Percentiles rank a stretch among this genome's conserved stretches.
Conservation (phyloP, 2,329 filamentous ascomycete species). For the Fusarium transvaalense region DNA sequence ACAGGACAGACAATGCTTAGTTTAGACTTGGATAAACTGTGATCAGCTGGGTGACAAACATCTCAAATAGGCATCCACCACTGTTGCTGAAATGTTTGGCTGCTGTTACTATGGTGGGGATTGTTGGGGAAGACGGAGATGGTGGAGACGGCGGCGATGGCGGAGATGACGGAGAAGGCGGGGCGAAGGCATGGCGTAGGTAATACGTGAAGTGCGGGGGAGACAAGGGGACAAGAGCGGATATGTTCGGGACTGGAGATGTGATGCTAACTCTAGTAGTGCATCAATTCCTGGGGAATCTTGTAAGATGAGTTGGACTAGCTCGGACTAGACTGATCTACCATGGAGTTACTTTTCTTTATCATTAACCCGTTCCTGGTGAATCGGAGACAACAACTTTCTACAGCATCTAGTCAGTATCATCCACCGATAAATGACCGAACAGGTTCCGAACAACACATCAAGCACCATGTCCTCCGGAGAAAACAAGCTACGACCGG, state of each 20-base stretch:
- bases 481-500: conserved; percentile 13
- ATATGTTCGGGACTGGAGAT: neutral
- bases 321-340: neutral
- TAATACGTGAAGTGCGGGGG: neutral
- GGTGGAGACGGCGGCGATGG: neutral
- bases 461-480: conserved; percentile 11
- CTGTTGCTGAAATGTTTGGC: neutral
- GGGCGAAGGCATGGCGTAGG: no score
- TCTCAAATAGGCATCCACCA: neutral
- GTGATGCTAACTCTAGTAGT: neutral
- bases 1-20: neutral
- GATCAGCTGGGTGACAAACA: neutral
- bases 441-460: neutral
- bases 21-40: neutral
- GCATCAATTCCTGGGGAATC: neutral
- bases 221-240: neutral
- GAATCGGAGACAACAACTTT: neutral
- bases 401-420: neutral
- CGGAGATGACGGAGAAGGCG: neutral
- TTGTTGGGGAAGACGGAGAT: conserved; percentile 3
- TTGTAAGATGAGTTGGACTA: neutral
- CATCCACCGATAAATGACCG: neutral
- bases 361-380: neutral
- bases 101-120: neutral
- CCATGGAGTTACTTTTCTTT: neutral